phyloP scores from a whole-genome alignment of 2,329 filamentous ascomycete species.

The Fusarium temperatum region DNA sequence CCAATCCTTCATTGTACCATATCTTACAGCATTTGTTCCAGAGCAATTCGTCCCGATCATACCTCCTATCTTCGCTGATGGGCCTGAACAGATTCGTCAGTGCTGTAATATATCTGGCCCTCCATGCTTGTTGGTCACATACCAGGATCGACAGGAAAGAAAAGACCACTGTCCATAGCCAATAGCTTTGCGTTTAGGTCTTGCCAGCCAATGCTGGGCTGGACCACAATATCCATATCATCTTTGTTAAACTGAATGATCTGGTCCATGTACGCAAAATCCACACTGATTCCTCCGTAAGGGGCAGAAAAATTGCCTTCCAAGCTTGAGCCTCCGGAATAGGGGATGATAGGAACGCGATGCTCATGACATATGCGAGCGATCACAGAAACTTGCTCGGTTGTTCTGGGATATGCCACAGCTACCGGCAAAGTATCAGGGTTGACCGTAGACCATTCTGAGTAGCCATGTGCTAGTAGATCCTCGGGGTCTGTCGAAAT shows the following conservation, averaged over 20 bases:
- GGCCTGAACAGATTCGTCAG: constrained; percentile 50
- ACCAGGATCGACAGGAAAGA: constrained; percentile 91
- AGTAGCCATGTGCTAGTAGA: constrained; percentile 70
- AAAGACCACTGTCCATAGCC: constrained; percentile 78
- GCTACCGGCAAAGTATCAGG: constrained; percentile 69
- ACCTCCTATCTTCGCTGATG: constrained; percentile 78
- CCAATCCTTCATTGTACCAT: constrained; percentile 90
- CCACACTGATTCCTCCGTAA: constrained; percentile 86
- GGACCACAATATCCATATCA: constrained; percentile 93
- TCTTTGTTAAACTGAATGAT: constrained; percentile 82
- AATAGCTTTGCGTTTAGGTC: constrained; percentile 77
- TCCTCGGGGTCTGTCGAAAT: constrained; percentile 72
- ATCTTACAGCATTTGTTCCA: constrained; percentile 81
- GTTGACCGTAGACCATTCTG: constrained; percentile 72
- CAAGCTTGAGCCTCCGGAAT: constrained; percentile 84
- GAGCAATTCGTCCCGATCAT: constrained; percentile 85
- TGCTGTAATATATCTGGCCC: background rate
- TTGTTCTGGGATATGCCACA: constrained; percentile 70
- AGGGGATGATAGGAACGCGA: constrained; percentile 85
- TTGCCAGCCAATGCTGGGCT: constrained; percentile 94
- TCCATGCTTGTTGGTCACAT: constrained; percentile 28
- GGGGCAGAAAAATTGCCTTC: constrained; percentile 92
- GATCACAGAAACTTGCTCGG: constrained; percentile 67
- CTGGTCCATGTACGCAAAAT: constrained; percentile 88
- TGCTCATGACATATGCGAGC: constrained; percentile 79